Base-by-base conservation (phyloP, 2,329 filamentous ascomycete species). In the Pezicula radicicola region DNA sequence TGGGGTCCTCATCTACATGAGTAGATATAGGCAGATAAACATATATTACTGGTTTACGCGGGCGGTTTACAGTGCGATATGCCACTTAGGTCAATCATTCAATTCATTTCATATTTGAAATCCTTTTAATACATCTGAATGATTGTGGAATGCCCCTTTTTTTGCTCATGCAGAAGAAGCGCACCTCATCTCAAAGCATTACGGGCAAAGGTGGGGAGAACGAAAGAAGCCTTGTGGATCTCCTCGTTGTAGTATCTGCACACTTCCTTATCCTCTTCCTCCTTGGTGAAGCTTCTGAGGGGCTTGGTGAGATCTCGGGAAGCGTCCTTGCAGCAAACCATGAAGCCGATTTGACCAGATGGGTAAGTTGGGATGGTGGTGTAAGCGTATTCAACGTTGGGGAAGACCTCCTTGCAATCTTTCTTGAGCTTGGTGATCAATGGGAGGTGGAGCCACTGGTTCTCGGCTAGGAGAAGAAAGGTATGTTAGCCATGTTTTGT, bases 311-410 rank as follows among this genome's bases (percentile, higher is more conserved):
- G 82, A 75, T 99, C 83, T 72, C 86, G 84, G 69, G 75, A 84
- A 70, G 85, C 78, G 70, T 97, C 93, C 85, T 99, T 97, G 87
- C 82, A 89, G 86, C 94, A 97, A 70, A 99, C 90, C 92, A 99
- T 97, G 87, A 99, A 99, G 70, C 94, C 94, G 68, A 99, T 99
- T 80, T 99, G 94, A 70, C 94, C 94, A 52, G 91, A 96, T 61
- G 94, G 94, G 81, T 99, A 99, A 70, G 94, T 99, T 54, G 94
- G 94, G 74, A 99, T 99, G 66, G 93, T 97, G 68, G 93, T 97
- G 84, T 97, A 99, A 65, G 89, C 94, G 78, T 97, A 99, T 78
- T 99, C 94, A 72, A 89, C 94, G 58, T 90, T 89, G 60, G 94
- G 92, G 87, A 99, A 99, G 73, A 99, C 89, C 74, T 94, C 88